Conservation (phyloP, 176 grass and related monocot species). For the Oryza brachyantha region DNA sequence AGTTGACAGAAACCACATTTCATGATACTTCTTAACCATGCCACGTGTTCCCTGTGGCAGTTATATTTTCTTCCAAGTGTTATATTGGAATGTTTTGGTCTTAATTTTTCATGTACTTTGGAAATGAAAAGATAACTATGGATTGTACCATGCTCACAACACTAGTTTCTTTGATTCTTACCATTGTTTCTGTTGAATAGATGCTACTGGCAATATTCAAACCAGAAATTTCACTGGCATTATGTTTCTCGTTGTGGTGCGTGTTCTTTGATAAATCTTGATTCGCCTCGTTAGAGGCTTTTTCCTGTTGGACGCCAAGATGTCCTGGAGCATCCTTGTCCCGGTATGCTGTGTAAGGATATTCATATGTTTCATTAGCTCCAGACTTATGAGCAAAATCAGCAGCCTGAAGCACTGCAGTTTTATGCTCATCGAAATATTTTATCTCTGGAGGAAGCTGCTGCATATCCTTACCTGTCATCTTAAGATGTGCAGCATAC, state of each 20-base stretch:
- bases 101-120: not conserved
- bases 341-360: slow-evolving; percentile 26
- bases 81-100: not conserved
- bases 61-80: not conserved
- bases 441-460: slow-evolving; percentile 43
- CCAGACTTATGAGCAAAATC: slow-evolving; percentile 29
- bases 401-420: not conserved
- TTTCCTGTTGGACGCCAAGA: slow-evolving; percentile 47
- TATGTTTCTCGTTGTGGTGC: slow-evolving; percentile 33
- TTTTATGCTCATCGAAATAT: slow-evolving; percentile 46
- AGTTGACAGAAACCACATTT: not conserved
- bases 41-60: not conserved
- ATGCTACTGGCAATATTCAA: slow-evolving; percentile 31
- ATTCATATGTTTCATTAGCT: slow-evolving; percentile 34
- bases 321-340: slow-evolving; percentile 43
- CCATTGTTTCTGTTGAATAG: slow-evolving; percentile 49
- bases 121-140: not conserved
- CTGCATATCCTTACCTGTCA: slow-evolving; percentile 44
- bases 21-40: not conserved
- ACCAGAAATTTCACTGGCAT: slow-evolving; percentile 34
- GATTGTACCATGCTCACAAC: not conserved
- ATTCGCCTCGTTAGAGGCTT: slow-evolving; percentile 36
- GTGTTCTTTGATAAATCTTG: slow-evolving; percentile 38
- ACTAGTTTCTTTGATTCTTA: slow-evolving; percentile 28
- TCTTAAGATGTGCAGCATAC: slow-evolving; percentile 24